Base-by-base conservation (phyloP, 768 basidiomycete species). In the Phaffia australis region DNA sequence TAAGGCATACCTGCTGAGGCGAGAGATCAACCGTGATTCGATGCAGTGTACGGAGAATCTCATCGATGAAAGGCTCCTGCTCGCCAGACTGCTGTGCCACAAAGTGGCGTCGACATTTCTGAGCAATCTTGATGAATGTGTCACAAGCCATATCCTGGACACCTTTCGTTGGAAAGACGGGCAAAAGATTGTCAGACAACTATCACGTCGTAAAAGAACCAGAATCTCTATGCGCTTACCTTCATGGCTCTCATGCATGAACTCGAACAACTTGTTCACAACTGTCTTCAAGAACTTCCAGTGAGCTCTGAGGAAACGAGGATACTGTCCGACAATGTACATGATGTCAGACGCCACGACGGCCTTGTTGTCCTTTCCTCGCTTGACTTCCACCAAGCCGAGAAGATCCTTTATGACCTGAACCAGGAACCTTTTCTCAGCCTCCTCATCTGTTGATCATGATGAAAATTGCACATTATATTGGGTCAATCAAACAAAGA, bases 261-360 rank as follows among this genome's bases (percentile, higher is more conserved):
- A 99, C 76, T 99, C 95, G 77, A 98, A 99, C 8, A 98, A 81
- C 77, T 99, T 99, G 80, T 98, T 99, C 70, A 99, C 94, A 63
- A 99, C 95, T 1, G 95, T 98, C 81, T 99, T 99, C 75, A 99
- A 80, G 83, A 99, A 99, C 79, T 98, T 99, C 95, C 95, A 99
- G 76, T 99, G 95, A 21, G 95, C 95, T 77, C 97, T 98, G 74
- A 99, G 84, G 84, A 98, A 99, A 47, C 95, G 86, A 55, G 95
- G 95, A 75, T 99, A 99, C 79, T 99, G 95, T 59, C 95, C 95
- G 70, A 99, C 95, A 73, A 97, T 99, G 76, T 99, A 99, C 78
- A 79, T 79, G 75, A 78, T 79, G 70, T 79, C 77, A 27, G 78
- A 78, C 9, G 89, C 89, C 71, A 98, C 94, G 70, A 98, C 92